Evolutionary conservation across 257 asterid species (phyloP), one percentile per base, ranked within the genome.

Genomic region (Misopates orontium): DNA sequence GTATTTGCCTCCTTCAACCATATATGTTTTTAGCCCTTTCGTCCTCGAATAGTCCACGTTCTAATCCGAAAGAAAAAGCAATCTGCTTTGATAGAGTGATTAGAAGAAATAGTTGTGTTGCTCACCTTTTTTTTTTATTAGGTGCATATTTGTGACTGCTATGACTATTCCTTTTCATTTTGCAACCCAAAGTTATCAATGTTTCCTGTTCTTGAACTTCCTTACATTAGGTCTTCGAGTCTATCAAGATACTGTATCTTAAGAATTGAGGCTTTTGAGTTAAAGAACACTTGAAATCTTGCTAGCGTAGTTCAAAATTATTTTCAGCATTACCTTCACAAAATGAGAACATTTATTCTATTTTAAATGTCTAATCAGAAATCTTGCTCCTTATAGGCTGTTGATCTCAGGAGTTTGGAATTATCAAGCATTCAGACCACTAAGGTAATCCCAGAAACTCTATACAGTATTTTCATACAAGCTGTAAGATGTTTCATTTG

Each of bases 401-500:
- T 91, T 62, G 78, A 91, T 48, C 88, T 91, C 47, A 68, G 82
- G 77, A 79, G 84, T 76, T 76, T 89, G 14, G 83, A 79, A 77
- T 76, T 67, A 62, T 75, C 87, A 53, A 76, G 49, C 72, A 20
- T 75, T 23, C 76, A 50, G 49, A 75, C 73, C 19, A 64, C 51
- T 28, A 70, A 81, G 98, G 96, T 86, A 85, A 70, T 24, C 50
- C 25, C 18, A 36, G 22, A 17, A 62, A 20, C 63, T 48, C 56
- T 66, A 8, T 61, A 7, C 62, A 52, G 42, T 68, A 72, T 70
- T 20, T 70, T 22, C 0, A 19, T 51, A 39, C 32, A 31, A 47
- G 31, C 42, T 32, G 47, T 17, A 16, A 11, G 14, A 42, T 4
- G 12, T 10, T 66, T 56, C 70, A 31, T 71, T 51, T 58, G 8